Evolutionary conservation across 2,329 filamentous ascomycete species (phyloP).

Genomic region (Pseudonectria buxi): DNA sequence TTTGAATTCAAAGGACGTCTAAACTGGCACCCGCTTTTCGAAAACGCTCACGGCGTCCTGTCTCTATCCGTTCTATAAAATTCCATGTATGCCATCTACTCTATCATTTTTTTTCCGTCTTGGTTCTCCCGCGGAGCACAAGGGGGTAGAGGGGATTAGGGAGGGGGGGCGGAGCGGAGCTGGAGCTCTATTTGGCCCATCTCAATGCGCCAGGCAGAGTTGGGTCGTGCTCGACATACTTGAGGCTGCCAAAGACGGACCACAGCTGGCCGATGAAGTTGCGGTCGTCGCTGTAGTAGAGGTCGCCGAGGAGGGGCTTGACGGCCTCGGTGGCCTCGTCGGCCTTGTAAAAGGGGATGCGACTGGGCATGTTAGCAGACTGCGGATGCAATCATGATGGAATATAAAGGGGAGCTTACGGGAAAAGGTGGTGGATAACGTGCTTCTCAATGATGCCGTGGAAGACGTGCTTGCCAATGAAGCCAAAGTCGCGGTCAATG

Average conservation of each 20-base stretch:
- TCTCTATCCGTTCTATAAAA: too few species aligned
- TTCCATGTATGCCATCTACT: too few species aligned
- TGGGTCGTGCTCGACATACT: conserved; percentile 25
- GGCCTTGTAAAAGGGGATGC: conserved; percentile 40
- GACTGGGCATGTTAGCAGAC: conserved; percentile 9
- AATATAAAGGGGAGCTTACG: conserved; percentile 15
- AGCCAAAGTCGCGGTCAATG: conserved; percentile 56
- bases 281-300: conserved; percentile 58
- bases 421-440: conserved; percentile 54
- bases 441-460: conserved; percentile 56
- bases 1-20: too few species aligned
- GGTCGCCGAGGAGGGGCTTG: conserved; percentile 82
- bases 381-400: background rate
- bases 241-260: conserved; percentile 22
- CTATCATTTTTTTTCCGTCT: too few species aligned
- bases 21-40: too few species aligned
- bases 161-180: too few species aligned
- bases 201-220: conserved; percentile 15
- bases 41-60: too few species aligned
- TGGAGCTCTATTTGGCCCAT: conserved; percentile 21
- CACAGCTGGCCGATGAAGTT: conserved; percentile 24
- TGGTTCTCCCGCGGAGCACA: too few species aligned
- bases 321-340: conserved; percentile 55
- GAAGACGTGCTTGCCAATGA: conserved; percentile 55
- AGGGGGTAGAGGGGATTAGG: too few species aligned